Evolutionary conservation across 2,329 filamentous ascomycete genomes (phyloP).

Genomic region (Penicillium sp.): DNA sequence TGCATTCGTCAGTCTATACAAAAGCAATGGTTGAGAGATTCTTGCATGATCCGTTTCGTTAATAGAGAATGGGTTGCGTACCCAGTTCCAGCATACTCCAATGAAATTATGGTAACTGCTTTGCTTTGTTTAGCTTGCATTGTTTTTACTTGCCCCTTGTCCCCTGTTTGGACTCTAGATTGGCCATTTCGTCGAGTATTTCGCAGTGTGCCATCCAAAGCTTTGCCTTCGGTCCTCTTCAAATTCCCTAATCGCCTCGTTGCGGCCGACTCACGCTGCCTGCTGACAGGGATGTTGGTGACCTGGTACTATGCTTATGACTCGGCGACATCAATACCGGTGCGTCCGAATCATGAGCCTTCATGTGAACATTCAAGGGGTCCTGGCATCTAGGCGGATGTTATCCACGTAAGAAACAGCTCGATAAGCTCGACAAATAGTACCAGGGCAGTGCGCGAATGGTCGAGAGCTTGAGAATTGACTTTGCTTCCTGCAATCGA

Average conservation of each 20-base stretch:
- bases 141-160: background rate
- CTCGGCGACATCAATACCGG: background rate
- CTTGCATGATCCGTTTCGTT: slow-evolving; percentile 6
- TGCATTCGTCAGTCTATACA: slow-evolving; percentile 29
- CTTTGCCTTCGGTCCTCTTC: background rate
- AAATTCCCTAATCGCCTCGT: background rate
- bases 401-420: background rate
- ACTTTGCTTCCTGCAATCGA: background rate
- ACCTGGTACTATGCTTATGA: background rate
- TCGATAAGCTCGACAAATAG: background rate
- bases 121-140: background rate
- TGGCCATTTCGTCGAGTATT: background rate
- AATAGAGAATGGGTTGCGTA: background rate
- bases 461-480: background rate
- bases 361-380: background rate
- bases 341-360: background rate
- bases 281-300: background rate
- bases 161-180: background rate
- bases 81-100: background rate
- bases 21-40: slow-evolving; percentile 30
- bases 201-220: background rate
- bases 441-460: background rate
- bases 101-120: background rate
- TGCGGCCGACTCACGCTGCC: background rate
- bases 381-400: background rate